Base-by-base conservation (phyloP, 2,329 filamentous ascomycete species). In the Tolypocladium amazonense region DNA sequence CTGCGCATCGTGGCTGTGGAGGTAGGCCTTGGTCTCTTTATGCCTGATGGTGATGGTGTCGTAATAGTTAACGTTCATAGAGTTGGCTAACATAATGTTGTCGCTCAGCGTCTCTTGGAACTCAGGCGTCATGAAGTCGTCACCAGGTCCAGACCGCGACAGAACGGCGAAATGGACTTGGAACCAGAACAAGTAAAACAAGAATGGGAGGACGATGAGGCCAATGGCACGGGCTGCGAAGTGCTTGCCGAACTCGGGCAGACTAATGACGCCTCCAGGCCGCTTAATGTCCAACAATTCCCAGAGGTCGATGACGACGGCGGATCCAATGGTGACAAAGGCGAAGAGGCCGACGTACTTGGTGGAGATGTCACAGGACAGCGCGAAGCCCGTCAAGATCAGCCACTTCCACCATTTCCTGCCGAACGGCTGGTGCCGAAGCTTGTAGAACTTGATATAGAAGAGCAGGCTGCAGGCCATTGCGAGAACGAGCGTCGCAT, bases 331-430 rank as follows among this genome's bases (percentile, higher is more conserved):
- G 62, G 93, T 96, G 74, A 97, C 87, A 76, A 99, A 99, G 70
- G 92, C 95, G 75, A 99, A 99, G 45, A 90, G 81, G 68, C 94
- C 94, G 61, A 99, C 92, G 67, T 99, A 99, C 79, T 99, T 99
- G 73, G 90, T 96, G 59, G 94, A 97, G 69, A 99, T 97, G 72
- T 97, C 94, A 73, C 93, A 97, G 72, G 92, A 97, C 72, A 99
- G 83, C 62, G 88, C 88, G 72, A 99, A 93, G 62, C 94, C 94
- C 9, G 94, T 99, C 68, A 97, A 77, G 63, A 99, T 85, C 61
- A 99, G 84, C 94, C 94, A 99, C 76, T 99, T 99, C 94, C 94
- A 99, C 94, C 94, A 99, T 77, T 99, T 97, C 63, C 92, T 85
- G 62, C 89, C 86, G 73, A 99, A 99, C 3, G 94, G 83, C 65